A percentile compares a stretch with the other conserved stretches of the same genome.
Conservation (phyloP, 495 filamentous ascomycete species). For the Aspergillus nidulans region DNA sequence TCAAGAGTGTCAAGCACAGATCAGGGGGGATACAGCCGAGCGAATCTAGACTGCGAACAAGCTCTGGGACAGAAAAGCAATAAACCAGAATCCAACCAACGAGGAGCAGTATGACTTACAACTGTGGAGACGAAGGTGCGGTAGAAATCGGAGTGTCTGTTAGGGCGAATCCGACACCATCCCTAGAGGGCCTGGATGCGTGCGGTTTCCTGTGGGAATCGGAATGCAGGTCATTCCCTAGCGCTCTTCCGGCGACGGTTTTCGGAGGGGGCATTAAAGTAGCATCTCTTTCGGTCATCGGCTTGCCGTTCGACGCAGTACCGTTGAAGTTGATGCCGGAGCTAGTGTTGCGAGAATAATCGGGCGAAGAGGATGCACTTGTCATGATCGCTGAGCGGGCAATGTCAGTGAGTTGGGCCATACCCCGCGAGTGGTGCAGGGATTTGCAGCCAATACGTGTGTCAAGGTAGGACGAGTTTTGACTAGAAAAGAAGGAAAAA, state of each 20-base stretch:
- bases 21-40: background rate
- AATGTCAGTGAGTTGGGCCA: conserved; percentile 33
- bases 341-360: conserved; percentile 14
- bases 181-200: conserved; percentile 43
- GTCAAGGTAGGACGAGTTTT: conserved; percentile 4
- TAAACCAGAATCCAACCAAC: conserved; percentile 15
- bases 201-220: conserved; percentile 42
- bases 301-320: conserved; percentile 22
- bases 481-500: conserved; percentile 8
- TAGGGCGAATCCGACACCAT: conserved; percentile 53
- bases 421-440: conserved; percentile 20
- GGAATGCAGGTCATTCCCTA: conserved; percentile 46
- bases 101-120: conserved; percentile 45
- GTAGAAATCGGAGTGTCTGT: conserved; percentile 68
- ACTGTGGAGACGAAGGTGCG: conserved; percentile 64
- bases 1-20: background rate
- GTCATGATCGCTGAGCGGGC: conserved; percentile 60
- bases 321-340: conserved; percentile 15
- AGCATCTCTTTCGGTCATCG: conserved; percentile 31
- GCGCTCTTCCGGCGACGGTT: conserved; percentile 42
- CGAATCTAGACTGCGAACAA: conserved; percentile 13
- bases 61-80: conserved; percentile 6
- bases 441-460: conserved; percentile 14
- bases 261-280: conserved; percentile 39
- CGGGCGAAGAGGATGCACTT: conserved; percentile 29